Evolutionary conservation across 1,284 basidiomycete genomes (phyloP).

Genomic region (Peniophora sp.): DNA sequence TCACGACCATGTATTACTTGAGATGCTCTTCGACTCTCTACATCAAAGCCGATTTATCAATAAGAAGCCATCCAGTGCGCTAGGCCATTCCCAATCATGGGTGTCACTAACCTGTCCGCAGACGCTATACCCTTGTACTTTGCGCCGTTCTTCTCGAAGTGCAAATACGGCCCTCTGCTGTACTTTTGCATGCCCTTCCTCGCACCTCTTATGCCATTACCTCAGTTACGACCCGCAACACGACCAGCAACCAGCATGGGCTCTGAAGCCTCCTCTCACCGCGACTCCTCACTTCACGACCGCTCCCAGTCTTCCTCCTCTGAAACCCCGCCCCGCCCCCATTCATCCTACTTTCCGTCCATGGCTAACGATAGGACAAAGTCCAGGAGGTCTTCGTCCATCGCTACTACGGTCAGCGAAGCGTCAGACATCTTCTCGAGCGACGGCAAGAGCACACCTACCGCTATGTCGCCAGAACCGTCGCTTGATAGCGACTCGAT

Average conservation of each 20-base stretch:
- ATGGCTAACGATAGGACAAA: background rate
- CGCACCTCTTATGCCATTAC: slow-evolving; percentile 44
- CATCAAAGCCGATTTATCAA: slow-evolving; percentile 64
- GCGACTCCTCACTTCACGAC: background rate
- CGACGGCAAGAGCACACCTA: background rate
- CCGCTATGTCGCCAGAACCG: background rate
- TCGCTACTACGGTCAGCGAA: background rate
- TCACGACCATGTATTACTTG: slow-evolving; percentile 57
- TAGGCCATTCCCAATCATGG: background rate
- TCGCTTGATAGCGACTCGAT: background rate
- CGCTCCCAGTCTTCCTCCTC: background rate
- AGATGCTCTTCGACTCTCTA: slow-evolving; percentile 55
- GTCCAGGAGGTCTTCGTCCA: background rate
- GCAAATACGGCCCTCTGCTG: slow-evolving; percentile 50
- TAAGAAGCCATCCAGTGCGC: slow-evolving; percentile 48
- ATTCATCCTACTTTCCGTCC: background rate
- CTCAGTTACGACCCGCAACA: slow-evolving; percentile 24
- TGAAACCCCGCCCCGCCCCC: background rate
- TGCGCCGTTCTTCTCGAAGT: slow-evolving; percentile 62
- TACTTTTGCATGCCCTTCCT: slow-evolving; percentile 63
- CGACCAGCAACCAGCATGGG: no score
- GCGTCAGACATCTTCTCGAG: slow-evolving; percentile 2
- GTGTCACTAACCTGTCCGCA: slow-evolving; percentile 15
- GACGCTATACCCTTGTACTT: slow-evolving; percentile 66
- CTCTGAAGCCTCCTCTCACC: background rate